A percentile compares a stretch with the other conserved stretches of the same genome.
Conservation (phyloP, 1,139 yeast species). For the Meyerozyma elateridarum region DNA sequence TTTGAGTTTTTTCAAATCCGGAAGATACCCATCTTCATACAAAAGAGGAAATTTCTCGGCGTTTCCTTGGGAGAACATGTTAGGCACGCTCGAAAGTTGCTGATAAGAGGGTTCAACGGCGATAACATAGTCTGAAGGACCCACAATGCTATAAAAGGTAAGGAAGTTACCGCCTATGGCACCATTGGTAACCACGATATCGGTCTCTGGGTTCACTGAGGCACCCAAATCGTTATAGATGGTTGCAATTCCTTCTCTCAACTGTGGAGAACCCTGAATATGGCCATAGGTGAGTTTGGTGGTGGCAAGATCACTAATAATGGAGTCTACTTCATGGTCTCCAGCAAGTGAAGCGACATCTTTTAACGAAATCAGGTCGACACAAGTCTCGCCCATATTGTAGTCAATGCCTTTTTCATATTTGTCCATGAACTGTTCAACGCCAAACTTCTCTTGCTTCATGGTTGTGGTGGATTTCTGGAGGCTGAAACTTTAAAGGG, state of each 20-base stretch:
- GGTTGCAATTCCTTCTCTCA: conserved; percentile 31
- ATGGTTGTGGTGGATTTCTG: no score
- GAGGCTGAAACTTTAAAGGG: no score
- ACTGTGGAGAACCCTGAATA: conserved; percentile 41
- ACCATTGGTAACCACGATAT: conserved; percentile 48
- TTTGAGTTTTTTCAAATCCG: conserved; percentile 30
- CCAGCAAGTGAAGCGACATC: conserved; percentile 32
- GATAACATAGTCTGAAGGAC: conserved; percentile 45
- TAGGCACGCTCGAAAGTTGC: conserved; percentile 48
- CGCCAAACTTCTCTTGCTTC: conserved; percentile 42
- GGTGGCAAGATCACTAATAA: conserved; percentile 6
- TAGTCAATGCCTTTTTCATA: conserved; percentile 36
- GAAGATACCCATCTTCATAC: conserved; percentile 30
- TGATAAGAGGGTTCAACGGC: conserved; percentile 51
- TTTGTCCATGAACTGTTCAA: conserved; percentile 55
- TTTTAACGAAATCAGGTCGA: conserved; percentile 38
- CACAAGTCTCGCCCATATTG: conserved; percentile 56
- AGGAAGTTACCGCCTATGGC: conserved; percentile 58
- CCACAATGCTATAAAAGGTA: conserved; percentile 41
- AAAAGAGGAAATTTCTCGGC: conserved; percentile 32
- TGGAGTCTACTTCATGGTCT: conserved; percentile 8
- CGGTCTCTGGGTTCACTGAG: conserved; percentile 22
- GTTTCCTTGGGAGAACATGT: conserved; percentile 39
- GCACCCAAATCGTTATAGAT: conserved; percentile 28
- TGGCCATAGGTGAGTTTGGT: conserved; percentile 42